Evolutionary conservation across 2,329 filamentous ascomycete species (phyloP), one percentile per base, ranked within the genome.

Genomic region (Clonostachys rosea): DNA sequence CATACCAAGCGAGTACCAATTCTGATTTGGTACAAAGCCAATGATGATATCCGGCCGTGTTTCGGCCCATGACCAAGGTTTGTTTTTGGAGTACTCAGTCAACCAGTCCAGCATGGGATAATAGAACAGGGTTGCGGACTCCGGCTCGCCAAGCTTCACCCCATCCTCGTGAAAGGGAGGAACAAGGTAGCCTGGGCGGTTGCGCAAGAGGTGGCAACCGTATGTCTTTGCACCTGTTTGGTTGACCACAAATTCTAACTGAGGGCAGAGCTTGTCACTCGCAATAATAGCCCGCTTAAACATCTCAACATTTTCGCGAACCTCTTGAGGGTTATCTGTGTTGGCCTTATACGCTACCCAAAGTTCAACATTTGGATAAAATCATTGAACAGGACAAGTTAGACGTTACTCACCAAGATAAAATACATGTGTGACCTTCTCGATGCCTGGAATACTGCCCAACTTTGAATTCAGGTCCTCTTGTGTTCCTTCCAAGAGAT

Each of bases 381-480:
- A 37, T 13, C 16, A 20, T 24, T 20, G 10, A 12, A 40, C 9
- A n/a, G 7, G 9, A 3, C 24, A 30, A 10, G 24, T 10, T 13
- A 8, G 34, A 11, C 24, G 8, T 33, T 7, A 53, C 56, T 16
- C 46, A 64, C 61, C 64, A 30, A 70, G 52, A 47, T 68, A 73
- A 54, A 69, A 70, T 12, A 71, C 62, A 56, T 74, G 69, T 18
- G 68, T 72, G 3, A 72, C 64, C 24, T 63, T 59, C 9, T 61
- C 55, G 9, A 73, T 56, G 3, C 60, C 58, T 3, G 61, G 47
- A 33, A 71, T 59, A 40, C 59, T 62, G 17, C 55, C 46, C 43
- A 71, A 47, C 30, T 57, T 56, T 14, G 52, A 52, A 49, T 69
- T 64, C 11, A 73, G 50, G 11, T 66, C 60, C 35, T 70, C 59